phyloP scores from a whole-genome alignment of 2,329 filamentous ascomycete species.

The Zasmidium angulare region DNA sequence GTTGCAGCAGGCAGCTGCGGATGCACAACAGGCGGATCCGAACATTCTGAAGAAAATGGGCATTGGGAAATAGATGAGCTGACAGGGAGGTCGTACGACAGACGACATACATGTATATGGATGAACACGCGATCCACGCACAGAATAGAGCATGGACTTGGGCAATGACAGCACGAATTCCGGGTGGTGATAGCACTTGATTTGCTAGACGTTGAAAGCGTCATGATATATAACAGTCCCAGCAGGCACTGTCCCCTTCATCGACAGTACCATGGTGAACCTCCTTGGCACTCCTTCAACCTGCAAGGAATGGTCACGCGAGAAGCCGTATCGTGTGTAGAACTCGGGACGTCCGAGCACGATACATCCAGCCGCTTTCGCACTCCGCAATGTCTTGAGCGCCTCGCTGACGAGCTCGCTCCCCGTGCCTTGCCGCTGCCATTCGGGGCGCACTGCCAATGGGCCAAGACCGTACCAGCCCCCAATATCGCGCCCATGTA shows the following conservation, averaged over 20 bases:
- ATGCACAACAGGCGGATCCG: conserved; percentile 17
- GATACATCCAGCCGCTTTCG: conserved; percentile 4
- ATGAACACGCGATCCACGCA: neutral
- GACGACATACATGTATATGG: neutral
- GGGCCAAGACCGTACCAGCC: conserved; percentile 8
- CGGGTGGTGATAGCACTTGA: neutral
- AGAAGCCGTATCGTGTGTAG: conserved; percentile 9
- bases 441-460: conserved; percentile 1
- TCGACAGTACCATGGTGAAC: neutral
- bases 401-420: neutral
- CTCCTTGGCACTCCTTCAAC: conserved; percentile 9
- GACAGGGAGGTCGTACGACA: neutral
- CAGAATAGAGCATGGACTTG: neutral
- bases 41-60: conserved; percentile 7
- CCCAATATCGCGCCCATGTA: neutral
- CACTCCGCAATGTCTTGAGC: neutral
- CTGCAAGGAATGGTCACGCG: neutral
- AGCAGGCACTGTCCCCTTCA: neutral
- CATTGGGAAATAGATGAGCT: neutral
- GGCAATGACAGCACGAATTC: neutral
- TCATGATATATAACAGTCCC: conserved; percentile 11
- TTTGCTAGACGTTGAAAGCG: conserved; percentile 2
- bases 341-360: conserved; percentile 8
- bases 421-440: conserved; percentile 8
- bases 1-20: conserved; percentile 16